Conservation (phyloP, 805 yeast species). For the Pichia paraexigua region DNA sequence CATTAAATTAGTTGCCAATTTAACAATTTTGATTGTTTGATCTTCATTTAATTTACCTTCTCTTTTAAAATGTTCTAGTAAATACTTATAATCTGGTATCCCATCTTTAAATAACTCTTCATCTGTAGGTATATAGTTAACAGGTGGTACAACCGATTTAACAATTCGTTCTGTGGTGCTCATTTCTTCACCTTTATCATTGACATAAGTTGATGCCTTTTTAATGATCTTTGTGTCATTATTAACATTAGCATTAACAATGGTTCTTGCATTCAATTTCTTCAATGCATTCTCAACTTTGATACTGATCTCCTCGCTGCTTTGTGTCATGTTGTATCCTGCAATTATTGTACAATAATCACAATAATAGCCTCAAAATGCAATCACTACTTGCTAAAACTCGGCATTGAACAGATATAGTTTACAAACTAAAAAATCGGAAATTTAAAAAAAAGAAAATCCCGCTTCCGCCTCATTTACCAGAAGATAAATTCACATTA, state of each 20-base stretch:
- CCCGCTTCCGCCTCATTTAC: neutral
- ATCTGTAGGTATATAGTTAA: slow-evolving; percentile 55
- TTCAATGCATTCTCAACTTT: slow-evolving; percentile 60
- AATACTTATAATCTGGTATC: slow-evolving; percentile 63
- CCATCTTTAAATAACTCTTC: slow-evolving; percentile 59
- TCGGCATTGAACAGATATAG: too few species aligned
- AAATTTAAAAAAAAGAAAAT: too few species aligned
- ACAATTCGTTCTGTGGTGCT: slow-evolving; percentile 51
- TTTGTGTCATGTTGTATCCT: neutral
- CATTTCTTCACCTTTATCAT: slow-evolving; percentile 38
- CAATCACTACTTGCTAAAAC: too few species aligned
- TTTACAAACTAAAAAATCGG: too few species aligned
- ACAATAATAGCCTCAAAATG: too few species aligned
- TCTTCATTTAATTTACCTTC: slow-evolving; percentile 74
- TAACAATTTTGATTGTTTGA: slow-evolving; percentile 62
- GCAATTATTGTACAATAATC: neutral
- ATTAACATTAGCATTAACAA: neutral
- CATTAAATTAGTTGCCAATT: slow-evolving; percentile 54
- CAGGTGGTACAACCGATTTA: slow-evolving; percentile 55
- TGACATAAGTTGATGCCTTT: neutral
- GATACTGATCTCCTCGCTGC: slow-evolving; percentile 2
- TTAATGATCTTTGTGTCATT: neutral
- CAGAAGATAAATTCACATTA: too few species aligned
- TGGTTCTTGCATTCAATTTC: slow-evolving; percentile 34
- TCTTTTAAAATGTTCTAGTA: slow-evolving; percentile 62